Percentiles rank a stretch among this genome's conserved stretches.
These are phyloP conservation scores for Vicia villosa DNA, from an alignment of 306 rosid species.

Conservation along the genomic window DNA sequence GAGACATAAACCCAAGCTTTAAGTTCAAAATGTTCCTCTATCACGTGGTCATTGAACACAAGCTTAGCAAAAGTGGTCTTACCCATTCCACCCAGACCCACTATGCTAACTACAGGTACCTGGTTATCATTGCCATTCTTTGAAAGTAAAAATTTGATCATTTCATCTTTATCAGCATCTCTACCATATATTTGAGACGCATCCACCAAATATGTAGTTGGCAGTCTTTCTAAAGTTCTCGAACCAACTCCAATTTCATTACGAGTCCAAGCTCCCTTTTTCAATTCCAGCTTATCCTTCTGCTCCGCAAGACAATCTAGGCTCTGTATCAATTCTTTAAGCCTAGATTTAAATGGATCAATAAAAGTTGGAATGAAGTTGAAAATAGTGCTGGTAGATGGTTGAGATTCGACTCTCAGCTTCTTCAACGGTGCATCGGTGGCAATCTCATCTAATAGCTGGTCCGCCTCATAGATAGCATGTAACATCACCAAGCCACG, in stretches of 20 bases:
- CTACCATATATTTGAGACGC: conserved; percentile 25
- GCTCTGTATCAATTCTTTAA: neutral
- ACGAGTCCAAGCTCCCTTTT: neutral
- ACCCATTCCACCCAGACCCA: too few species aligned
- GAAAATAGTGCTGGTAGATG: neutral
- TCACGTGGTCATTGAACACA: too few species aligned
- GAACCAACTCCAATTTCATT: neutral
- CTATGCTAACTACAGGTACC: too few species aligned
- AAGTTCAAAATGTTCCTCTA: too few species aligned
- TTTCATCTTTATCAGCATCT: neutral
- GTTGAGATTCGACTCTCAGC: neutral
- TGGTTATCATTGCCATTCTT: too few species aligned
- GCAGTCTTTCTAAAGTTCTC: neutral
- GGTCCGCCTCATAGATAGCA: conserved; percentile 21
- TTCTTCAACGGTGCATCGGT: neutral
- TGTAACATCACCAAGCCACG: conserved; percentile 40
- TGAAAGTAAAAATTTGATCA: neutral
- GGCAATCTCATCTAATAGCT: conserved; percentile 43
- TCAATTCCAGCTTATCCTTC: neutral
- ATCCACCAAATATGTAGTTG: conserved; percentile 30
- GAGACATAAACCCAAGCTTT: too few species aligned
- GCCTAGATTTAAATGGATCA: neutral
- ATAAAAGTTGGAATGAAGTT: neutral
- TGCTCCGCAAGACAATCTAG: neutral
- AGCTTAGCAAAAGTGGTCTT: too few species aligned